Evolutionary conservation across 768 basidiomycete genomes (phyloP).

Genomic region (Dacryopinax primogenitus): DNA sequence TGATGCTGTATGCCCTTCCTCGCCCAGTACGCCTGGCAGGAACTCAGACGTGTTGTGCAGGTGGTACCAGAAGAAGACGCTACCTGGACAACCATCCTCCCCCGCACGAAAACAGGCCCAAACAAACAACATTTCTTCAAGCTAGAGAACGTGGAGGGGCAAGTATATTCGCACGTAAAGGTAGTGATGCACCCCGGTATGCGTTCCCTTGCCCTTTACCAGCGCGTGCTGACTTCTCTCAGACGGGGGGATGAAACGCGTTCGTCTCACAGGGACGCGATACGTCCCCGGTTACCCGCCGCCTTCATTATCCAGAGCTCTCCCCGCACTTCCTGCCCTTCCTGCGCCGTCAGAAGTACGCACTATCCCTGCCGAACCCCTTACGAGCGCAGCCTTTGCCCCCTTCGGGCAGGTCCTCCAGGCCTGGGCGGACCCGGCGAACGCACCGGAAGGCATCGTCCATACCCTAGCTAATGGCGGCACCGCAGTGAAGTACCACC

Average conservation of each 20-base stretch:
- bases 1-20: constrained; percentile 25
- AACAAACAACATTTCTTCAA: constrained; percentile 84
- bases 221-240: not conserved
- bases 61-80: constrained; percentile 30
- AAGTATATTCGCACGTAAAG: constrained; percentile 66
- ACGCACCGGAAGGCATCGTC: constrained; percentile 52
- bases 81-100: constrained; percentile 62
- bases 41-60: constrained; percentile 12
- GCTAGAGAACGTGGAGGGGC: constrained; percentile 48
- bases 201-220: constrained; percentile 14
- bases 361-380: constrained; percentile 32
- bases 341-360: constrained; percentile 13
- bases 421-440: constrained; percentile 56
- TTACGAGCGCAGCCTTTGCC: constrained; percentile 76
- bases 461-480: constrained; percentile 79
- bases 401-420: constrained; percentile 87
- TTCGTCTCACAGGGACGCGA: constrained; percentile 65
- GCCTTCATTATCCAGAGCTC: not conserved
- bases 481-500: constrained; percentile 87
- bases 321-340: constrained; percentile 11
- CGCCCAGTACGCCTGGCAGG: not conserved
- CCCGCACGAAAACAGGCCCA: constrained; percentile 69
- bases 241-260: constrained; percentile 89
- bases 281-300: constrained; percentile 22
- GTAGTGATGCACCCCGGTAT: constrained; percentile 69